Conservation (phyloP, 345 rosid genomes). For the Populus davidiana region DNA sequence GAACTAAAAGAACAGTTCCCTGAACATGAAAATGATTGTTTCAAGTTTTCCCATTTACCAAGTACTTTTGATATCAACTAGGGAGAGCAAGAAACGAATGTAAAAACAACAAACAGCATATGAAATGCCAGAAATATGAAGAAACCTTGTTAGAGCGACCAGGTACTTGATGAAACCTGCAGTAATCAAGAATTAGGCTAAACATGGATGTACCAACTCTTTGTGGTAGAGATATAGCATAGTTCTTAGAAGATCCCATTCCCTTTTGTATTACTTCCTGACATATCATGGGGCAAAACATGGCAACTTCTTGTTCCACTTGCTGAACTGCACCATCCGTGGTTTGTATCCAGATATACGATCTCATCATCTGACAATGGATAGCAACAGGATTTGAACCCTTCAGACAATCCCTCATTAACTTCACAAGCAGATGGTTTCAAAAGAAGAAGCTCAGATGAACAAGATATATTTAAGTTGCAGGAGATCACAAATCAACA, state of each 20-base stretch:
- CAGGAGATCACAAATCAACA: background rate
- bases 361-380: constrained; percentile 28
- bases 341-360: constrained; percentile 31
- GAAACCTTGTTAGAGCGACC: constrained; percentile 79
- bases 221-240: constrained; percentile 79
- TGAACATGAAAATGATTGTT: background rate
- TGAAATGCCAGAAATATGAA: background rate
- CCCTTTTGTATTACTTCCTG: constrained; percentile 42
- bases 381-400: background rate
- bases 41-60: background rate
- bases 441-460: background rate
- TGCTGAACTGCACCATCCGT: constrained; percentile 29
- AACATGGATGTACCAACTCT: constrained; percentile 70
- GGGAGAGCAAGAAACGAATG: background rate
- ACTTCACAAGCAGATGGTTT: too few species aligned
- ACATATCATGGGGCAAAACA: constrained; percentile 30
- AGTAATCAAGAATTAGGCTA: constrained; percentile 80
- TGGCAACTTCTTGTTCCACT: constrained; percentile 36
- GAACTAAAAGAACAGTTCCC: background rate
- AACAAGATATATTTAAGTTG: background rate
- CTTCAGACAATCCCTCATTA: background rate
- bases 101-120: background rate
- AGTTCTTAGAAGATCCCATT: constrained; percentile 77
- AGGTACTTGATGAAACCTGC: constrained; percentile 84
- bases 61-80: background rate